Conservation (phyloP, 202 grass and related monocot species). For the Brachypodium distachyon region DNA sequence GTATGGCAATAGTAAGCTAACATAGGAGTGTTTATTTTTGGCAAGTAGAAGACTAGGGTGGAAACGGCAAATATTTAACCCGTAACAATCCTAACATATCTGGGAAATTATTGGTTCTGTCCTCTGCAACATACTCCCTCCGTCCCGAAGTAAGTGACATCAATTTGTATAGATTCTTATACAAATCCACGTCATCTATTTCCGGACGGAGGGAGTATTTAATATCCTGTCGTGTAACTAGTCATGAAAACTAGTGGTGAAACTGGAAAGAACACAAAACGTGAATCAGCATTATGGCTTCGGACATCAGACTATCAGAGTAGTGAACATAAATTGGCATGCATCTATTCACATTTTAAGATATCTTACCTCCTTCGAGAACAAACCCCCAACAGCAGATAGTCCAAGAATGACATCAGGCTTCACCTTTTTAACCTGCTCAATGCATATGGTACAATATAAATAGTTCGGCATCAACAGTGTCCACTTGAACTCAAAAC, state of each 20-base stretch:
- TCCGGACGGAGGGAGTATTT: too few relatives aligned
- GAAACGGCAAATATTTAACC: not conserved
- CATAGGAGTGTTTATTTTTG: not conserved
- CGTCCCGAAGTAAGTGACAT: too few relatives aligned
- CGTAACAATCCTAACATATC: not conserved
- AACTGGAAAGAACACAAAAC: not conserved
- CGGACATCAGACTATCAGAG: not conserved
- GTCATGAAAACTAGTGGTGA: not conserved
- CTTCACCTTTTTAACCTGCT: slow-evolving; percentile 94
- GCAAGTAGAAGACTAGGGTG: not conserved
- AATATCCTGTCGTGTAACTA: not conserved
- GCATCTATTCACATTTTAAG: slow-evolving; percentile 2
- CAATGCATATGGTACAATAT: slow-evolving; percentile 7
- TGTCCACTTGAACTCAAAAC: not conserved
- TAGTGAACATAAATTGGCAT: slow-evolving; percentile 2
- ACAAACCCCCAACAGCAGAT: slow-evolving; percentile 97
- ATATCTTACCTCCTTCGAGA: slow-evolving; percentile 71
- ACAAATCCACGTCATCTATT: too few relatives aligned
- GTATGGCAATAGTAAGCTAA: too few relatives aligned
- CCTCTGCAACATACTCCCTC: not conserved
- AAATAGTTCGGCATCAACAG: not conserved
- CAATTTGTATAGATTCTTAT: too few relatives aligned
- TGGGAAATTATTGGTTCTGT: not conserved
- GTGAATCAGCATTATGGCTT: not conserved
- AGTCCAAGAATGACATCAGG: slow-evolving; percentile 98